A percentile compares a stretch with the other conserved stretches of the same genome.
These are phyloP conservation scores for Platanthera guangdongensis DNA, from an alignment of 106 monocot genomes.

Conservation along the genomic window DNA sequence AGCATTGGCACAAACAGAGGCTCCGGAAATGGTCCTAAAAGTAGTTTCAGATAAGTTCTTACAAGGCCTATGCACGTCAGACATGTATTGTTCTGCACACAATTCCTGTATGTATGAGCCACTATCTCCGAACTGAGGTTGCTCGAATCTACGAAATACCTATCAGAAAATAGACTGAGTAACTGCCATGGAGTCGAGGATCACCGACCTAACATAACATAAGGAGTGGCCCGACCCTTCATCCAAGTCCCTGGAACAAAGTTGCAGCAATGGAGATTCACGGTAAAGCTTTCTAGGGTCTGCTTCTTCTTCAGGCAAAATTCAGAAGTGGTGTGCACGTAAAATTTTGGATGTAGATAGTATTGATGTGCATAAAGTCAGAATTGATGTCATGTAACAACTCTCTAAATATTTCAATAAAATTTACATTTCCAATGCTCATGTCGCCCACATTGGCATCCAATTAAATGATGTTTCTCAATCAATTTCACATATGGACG, in stretches of 20 bases:
- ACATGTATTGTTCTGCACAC: slow-evolving; percentile 24
- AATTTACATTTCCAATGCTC: too few species aligned
- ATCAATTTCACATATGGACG: too few species aligned
- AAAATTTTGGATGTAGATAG: too few species aligned
- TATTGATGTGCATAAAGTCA: too few species aligned
- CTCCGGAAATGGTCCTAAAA: slow-evolving; percentile 91
- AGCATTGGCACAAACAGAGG: slow-evolving; percentile 91
- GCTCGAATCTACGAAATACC: slow-evolving; percentile 81
- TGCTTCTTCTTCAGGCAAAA: too few species aligned
- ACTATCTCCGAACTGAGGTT: slow-evolving; percentile 71
- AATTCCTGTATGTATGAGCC: slow-evolving; percentile 75
- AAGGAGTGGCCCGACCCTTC: slow-evolving; percentile 98
- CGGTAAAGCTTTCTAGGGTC: too few species aligned
- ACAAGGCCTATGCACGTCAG: slow-evolving; percentile 23
- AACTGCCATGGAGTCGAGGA: slow-evolving; percentile 65
- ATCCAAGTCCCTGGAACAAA: slow-evolving; percentile 26
- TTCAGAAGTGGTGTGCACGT: too few species aligned
- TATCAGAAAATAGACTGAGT: slow-evolving; percentile 91
- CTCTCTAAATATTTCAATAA: too few species aligned
- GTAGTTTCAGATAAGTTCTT: slow-evolving; percentile 61
- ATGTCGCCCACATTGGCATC: too few species aligned
- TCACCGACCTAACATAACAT: slow-evolving; percentile 83
- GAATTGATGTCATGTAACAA: too few species aligned
- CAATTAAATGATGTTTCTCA: too few species aligned
- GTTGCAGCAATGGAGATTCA: too few species aligned